Conservation (phyloP, 306 rosid species). For the Carpinus fangiana region DNA sequence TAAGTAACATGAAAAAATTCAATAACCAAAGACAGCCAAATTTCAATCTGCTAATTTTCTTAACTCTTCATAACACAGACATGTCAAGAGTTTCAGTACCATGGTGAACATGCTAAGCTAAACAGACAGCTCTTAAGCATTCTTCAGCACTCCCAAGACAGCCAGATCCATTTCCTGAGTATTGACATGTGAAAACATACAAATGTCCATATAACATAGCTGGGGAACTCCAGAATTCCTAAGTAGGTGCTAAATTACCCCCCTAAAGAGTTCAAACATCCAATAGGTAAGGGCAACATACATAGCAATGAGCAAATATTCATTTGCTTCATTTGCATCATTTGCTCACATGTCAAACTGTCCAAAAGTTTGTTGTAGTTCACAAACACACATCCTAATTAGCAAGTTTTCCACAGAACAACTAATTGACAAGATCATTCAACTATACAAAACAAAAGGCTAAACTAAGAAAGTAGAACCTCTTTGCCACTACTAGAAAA, state of each 20-base stretch:
- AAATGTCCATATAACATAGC: not conserved
- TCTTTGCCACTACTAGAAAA: slow-evolving; percentile 60
- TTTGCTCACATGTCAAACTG: not conserved
- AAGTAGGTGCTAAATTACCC: not conserved
- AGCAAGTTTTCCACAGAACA: not conserved
- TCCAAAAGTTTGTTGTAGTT: not conserved
- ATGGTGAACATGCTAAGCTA: not conserved
- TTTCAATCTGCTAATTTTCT: not conserved
- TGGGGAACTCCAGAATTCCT: not conserved
- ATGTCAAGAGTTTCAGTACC: not conserved
- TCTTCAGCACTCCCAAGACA: not conserved
- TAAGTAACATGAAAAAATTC: too few relatives aligned
- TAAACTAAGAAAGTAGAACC: slow-evolving; percentile 50
- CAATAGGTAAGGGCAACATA: not conserved
- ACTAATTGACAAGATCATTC: not conserved
- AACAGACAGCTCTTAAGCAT: not conserved
- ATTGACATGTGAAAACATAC: slow-evolving; percentile 6
- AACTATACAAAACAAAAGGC: slow-evolving; percentile 6
- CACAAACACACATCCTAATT: not conserved
- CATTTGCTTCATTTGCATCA: slow-evolving; percentile 4
- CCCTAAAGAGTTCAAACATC: not conserved
- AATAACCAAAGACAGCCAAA: not conserved
- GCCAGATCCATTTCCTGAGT: not conserved
- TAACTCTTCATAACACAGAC: not conserved
- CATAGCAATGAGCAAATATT: not conserved